A percentile compares a stretch with the other conserved stretches of the same genome.
These are phyloP conservation scores for Pythium phragmiticola DNA, from an alignment of 352 stramenopile genomes.

Conservation along the genomic window DNA sequence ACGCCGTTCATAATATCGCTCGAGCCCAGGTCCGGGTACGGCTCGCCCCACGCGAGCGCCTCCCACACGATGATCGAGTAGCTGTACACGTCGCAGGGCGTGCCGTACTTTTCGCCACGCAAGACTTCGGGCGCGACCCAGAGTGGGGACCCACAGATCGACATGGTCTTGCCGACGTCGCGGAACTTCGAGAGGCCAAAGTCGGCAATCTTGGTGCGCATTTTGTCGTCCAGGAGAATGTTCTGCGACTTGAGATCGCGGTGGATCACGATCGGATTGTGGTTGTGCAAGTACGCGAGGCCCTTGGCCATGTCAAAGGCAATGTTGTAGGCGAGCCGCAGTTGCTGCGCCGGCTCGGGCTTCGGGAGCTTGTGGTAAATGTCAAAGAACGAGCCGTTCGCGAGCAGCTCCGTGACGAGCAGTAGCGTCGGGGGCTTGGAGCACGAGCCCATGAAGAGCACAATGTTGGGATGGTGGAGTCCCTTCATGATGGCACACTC, in stretches of 20 bases:
- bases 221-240: constrained; percentile 65
- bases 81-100: constrained; percentile 81
- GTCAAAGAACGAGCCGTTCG: constrained; percentile 85
- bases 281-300: constrained; percentile 96
- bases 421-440: constrained; percentile 95
- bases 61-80: constrained; percentile 92
- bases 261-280: constrained; percentile 88
- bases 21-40: constrained; percentile 74
- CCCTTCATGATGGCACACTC: constrained; percentile 86
- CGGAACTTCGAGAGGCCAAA: constrained; percentile 85
- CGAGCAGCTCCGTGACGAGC: constrained; percentile 94
- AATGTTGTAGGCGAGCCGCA: constrained; percentile 74
- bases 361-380: constrained; percentile 83
- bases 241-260: constrained; percentile 81
- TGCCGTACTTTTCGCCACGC: constrained; percentile 79
- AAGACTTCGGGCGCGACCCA: constrained; percentile 84
- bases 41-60: constrained; percentile 73
- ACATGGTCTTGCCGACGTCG: constrained; percentile 87
- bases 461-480: constrained; percentile 97
- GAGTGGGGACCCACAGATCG: constrained; percentile 77
- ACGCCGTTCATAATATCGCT: constrained; percentile 88
- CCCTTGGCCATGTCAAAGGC: constrained; percentile 91
- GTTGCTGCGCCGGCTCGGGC: constrained; percentile 48
- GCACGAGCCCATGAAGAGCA: constrained; percentile 97
- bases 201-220: constrained; percentile 84